Base-by-base conservation (phyloP, 495 filamentous ascomycete genomes). In the Tetracladium marchalianum region DNA sequence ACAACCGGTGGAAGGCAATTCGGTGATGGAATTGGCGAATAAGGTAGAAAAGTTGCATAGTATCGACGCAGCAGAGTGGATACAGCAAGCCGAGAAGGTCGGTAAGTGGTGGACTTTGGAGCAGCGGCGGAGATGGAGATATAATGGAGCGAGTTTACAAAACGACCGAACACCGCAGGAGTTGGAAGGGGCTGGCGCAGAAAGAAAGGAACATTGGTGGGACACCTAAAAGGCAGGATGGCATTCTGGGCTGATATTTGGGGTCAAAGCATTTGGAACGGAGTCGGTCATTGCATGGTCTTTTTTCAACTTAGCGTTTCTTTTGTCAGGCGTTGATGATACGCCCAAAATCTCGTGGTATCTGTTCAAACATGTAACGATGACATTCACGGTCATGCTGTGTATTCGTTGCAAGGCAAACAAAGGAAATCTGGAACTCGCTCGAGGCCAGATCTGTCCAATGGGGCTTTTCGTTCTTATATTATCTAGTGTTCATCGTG, bases 221-320 rank as follows among this genome's bases (percentile, higher is more conserved):
- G 31, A 44, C 2, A 44, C 42, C 5, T 44, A 32, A 44, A 13
- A 17, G 56, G 47, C 5, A 70, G 70, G 9, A 73, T 58, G 52
- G 55, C 63, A 19, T 71, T 66, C 39, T 69, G 71, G 4, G 65
- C 62, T 0, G 38, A 56, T 39, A 62, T 71, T 40, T 67, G 70
- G 0, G 70, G 70, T 1, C 72, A 75, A 59, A 27, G 22, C 22
- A 27, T 27, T 27, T 27, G 22, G 22, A 7, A 27, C 7, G 22
- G 22, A 27, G 22, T 27, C 22, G 22, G 22, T 27, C 22, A 27
- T 27, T 27, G 22, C 22, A 27, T 27, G 22, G 3, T 27, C 22
- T 27, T 7, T 27, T 27, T 27, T 27, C 22, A 7, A 27, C 7
- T 27, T 27, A 27, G 22, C 22, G 22, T 27, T 27, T 27, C 22